Percentiles rank a stretch among this genome's conserved stretches.
Evolutionary conservation across 2,329 filamentous ascomycete genomes (phyloP).

Genomic region (Pseudogymnoascus sp.): DNA sequence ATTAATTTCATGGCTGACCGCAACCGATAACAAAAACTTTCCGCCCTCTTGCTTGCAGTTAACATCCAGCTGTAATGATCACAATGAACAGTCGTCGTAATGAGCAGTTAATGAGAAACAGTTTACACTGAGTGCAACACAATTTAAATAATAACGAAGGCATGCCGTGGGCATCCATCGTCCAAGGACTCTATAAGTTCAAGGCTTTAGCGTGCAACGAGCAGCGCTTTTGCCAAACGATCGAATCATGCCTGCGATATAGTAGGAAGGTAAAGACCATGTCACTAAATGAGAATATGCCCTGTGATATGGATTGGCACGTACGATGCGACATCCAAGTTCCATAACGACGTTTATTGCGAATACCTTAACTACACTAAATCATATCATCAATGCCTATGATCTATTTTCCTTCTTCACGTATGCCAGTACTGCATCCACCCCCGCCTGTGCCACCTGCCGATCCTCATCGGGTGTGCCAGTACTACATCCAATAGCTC

Average conservation of each 20-base stretch:
- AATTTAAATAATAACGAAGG: too few relatives aligned
- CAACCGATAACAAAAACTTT: background rate
- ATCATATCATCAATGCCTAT: background rate
- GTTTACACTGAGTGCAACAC: too few relatives aligned
- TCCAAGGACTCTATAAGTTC: too few relatives aligned
- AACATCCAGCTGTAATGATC: too few relatives aligned
- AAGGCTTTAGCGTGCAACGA: too few relatives aligned
- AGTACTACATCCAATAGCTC: conserved; percentile 45
- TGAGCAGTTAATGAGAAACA: background rate
- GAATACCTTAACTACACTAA: background rate
- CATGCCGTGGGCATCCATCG: too few relatives aligned
- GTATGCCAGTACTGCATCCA: conserved; percentile 35
- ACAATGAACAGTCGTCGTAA: background rate
- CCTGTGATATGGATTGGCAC: background rate
- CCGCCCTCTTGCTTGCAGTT: too few relatives aligned
- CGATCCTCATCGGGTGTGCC: conserved; percentile 46
- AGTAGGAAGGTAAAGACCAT: background rate
- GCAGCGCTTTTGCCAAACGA: background rate
- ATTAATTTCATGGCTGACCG: too few relatives aligned
- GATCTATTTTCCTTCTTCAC: background rate
- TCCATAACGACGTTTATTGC: background rate
- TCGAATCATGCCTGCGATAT: background rate
- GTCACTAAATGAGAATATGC: background rate
- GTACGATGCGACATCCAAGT: background rate
- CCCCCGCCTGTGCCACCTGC: conserved; percentile 42